Conservation (phyloP, 768 basidiomycete genomes). For the Gymnopilus dilepis region DNA sequence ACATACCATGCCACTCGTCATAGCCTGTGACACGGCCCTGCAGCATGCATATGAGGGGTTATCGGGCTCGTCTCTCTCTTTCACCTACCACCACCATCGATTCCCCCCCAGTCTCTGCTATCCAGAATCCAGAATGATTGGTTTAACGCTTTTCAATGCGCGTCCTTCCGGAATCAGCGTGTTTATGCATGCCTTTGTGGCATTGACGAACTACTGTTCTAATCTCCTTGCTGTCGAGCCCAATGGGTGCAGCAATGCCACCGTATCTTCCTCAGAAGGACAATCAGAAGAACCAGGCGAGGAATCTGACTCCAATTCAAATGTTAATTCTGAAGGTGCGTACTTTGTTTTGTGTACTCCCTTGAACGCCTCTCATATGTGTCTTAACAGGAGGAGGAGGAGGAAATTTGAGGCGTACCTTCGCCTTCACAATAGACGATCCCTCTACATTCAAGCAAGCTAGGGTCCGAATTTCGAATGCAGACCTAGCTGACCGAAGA, state of each 20-base stretch:
- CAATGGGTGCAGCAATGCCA: no score
- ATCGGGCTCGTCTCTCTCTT: not conserved
- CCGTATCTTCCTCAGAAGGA: no score
- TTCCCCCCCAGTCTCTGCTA: no score
- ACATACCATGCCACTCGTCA: no score
- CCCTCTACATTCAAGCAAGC: not conserved
- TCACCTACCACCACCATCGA: not conserved
- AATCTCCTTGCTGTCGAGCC: not conserved
- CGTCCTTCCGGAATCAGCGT: not conserved
- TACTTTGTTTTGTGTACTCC: no score
- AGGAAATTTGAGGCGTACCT: not conserved
- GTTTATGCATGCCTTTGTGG: not conserved
- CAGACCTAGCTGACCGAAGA: no score
- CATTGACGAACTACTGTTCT: not conserved
- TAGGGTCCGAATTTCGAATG: not conserved
- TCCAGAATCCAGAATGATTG: not conserved
- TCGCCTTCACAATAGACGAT: not conserved
- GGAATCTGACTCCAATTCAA: not conserved
- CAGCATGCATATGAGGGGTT: not conserved
- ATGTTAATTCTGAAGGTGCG: no score
- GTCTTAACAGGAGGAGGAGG: no score
- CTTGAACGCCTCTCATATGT: no score
- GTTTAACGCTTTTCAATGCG: not conserved
- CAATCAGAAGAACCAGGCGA: not conserved
- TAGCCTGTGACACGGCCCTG: constrained; percentile 1